Evolutionary conservation across 805 yeast species (phyloP).

Genomic region (Saccharomycodes ludwigii): DNA sequence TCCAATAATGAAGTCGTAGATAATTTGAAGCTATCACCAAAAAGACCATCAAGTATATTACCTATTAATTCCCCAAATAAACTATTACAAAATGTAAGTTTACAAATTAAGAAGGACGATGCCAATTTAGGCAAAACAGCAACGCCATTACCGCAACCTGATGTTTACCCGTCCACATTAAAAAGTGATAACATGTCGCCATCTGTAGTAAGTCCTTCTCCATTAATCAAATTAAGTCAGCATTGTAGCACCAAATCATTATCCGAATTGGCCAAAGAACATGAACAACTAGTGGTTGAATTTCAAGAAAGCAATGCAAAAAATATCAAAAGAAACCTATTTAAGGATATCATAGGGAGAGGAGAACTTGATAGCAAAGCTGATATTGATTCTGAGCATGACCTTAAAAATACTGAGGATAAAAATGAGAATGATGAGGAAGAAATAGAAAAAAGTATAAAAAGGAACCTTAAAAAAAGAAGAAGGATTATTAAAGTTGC

Average conservation of each 20-base stretch:
- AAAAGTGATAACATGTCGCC: too few species aligned
- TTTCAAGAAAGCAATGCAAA: constrained; percentile 12
- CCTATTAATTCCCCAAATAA: not conserved
- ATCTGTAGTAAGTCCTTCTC: constrained; percentile 22
- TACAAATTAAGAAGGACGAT: not conserved
- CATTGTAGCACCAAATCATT: constrained; percentile 14
- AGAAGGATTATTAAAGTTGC: constrained; percentile 6
- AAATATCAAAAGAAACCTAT: not conserved
- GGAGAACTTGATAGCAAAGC: constrained; percentile 12
- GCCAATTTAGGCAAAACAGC: not conserved
- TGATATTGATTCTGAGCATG: constrained; percentile 11
- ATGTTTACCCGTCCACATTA: too few species aligned
- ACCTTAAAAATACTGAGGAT: constrained; percentile 7
- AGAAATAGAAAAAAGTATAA: constrained; percentile 2
- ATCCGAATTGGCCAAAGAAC: constrained; percentile 20
- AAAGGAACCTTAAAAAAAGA: constrained; percentile 3
- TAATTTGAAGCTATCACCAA: constrained; percentile 3
- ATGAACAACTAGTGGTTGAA: constrained; percentile 18
- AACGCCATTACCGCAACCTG: too few species aligned
- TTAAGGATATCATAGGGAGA: constrained; percentile 2
- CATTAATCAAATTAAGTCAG: constrained; percentile 13
- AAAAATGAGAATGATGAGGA: constrained; percentile 11
- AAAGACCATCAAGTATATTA: constrained; percentile 3
- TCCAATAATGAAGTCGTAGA: not conserved
- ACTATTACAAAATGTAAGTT: not conserved